These are phyloP conservation scores for Oidiodendron maius DNA, from an alignment of 495 filamentous ascomycete species.

Conservation along the genomic window DNA sequence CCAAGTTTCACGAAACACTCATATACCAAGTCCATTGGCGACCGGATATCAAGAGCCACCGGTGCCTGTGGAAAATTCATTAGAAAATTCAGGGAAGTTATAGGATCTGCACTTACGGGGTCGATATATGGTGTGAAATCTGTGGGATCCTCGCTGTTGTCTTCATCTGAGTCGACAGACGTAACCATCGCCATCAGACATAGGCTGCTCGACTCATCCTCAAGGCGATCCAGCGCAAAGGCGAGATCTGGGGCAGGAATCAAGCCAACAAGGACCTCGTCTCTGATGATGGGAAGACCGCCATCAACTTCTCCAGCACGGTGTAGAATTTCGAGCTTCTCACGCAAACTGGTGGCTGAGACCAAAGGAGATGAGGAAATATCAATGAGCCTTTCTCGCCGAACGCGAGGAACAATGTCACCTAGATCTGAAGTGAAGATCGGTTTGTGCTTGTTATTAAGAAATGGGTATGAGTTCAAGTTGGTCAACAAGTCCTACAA, in stretches of 20 bases:
- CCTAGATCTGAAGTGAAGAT: conserved; percentile 78
- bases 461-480: conserved; percentile 94
- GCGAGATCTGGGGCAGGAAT: conserved; percentile 94
- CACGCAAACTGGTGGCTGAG: conserved; percentile 64
- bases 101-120: conserved; percentile 44
- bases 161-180: conserved; percentile 49
- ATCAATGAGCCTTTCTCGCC: conserved; percentile 76
- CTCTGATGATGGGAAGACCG: conserved; percentile 77
- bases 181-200: conserved; percentile 75
- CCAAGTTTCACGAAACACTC: conserved; percentile 96
- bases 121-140: conserved; percentile 93
- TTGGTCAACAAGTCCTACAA: conserved; percentile 80
- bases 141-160: conserved; percentile 53
- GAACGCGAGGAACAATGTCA: conserved; percentile 74
- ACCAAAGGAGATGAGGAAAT: conserved; percentile 75
- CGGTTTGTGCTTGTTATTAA: conserved; percentile 89
- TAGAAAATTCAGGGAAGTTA: background rate
- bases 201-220: conserved; percentile 60
- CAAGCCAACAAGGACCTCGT: conserved; percentile 77
- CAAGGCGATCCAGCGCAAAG: conserved; percentile 80
- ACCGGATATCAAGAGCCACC: conserved; percentile 79
- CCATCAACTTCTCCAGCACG: conserved; percentile 86
- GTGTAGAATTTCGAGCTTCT: conserved; percentile 76
- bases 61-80: conserved; percentile 46
- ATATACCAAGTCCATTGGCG: conserved; percentile 91